These are phyloP conservation scores for Tetracladium marchalianum DNA, from an alignment of 495 filamentous ascomycete species.

Conservation along the genomic window DNA sequence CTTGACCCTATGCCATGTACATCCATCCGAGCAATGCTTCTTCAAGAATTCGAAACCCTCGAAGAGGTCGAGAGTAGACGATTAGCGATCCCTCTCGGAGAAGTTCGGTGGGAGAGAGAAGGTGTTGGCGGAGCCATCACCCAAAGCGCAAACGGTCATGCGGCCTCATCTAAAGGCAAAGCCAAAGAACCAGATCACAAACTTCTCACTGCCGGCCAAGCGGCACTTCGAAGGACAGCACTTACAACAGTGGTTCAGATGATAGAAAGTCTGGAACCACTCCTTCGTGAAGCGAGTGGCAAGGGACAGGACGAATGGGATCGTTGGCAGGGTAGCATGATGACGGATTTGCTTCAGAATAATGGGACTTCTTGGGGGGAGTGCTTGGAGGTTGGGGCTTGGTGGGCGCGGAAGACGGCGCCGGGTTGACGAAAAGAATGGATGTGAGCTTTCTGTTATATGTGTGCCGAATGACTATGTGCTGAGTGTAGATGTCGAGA, in stretches of 20 bases:
- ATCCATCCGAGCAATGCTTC: constrained; percentile 60
- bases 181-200: constrained; percentile 23
- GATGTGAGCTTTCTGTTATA: not conserved
- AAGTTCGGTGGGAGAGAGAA: constrained; percentile 83
- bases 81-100: constrained; percentile 76
- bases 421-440: constrained; percentile 2
- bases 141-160: constrained; percentile 21
- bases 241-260: constrained; percentile 74
- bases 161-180: constrained; percentile 20
- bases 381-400: constrained; percentile 88
- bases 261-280: constrained; percentile 79
- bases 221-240: constrained; percentile 66
- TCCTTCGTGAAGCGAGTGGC: constrained; percentile 70
- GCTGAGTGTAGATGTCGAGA: not conserved
- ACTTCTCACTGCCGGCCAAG: constrained; percentile 59
- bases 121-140: constrained; percentile 46
- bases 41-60: constrained; percentile 69
- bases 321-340: constrained; percentile 80
- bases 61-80: constrained; percentile 60
- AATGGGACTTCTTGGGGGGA: constrained; percentile 75
- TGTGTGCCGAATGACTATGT: not conserved
- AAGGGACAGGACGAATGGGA: constrained; percentile 92
- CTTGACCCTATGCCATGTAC: constrained; percentile 73
- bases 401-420: constrained; percentile 67
- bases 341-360: constrained; percentile 68